Conservation (phyloP, 2,329 filamentous ascomycete genomes). For the Trichoderma asperellum region DNA sequence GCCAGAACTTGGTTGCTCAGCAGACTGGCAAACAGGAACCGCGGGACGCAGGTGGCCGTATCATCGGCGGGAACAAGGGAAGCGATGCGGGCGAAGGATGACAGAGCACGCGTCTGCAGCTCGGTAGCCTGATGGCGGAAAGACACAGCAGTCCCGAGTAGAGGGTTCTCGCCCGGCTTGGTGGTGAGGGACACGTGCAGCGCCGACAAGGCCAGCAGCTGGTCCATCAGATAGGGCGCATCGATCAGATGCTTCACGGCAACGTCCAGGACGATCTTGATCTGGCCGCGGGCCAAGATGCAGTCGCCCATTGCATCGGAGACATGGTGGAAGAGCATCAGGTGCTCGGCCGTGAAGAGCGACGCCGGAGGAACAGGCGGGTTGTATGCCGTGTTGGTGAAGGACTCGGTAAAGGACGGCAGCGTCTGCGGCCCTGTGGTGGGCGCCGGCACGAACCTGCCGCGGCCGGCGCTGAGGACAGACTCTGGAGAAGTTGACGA, state of each 20-base stretch:
- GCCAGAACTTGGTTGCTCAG: conserved; percentile 54
- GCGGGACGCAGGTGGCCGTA: conserved; percentile 40
- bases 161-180: conserved; percentile 29
- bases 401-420: conserved; percentile 30
- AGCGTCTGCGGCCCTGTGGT: conserved; percentile 21
- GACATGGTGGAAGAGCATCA: conserved; percentile 47
- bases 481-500: conserved; percentile 19
- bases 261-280: conserved; percentile 38
- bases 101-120: conserved; percentile 50
- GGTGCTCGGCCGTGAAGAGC: conserved; percentile 45
- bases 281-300: conserved; percentile 32
- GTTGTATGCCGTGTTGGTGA: conserved; percentile 30
- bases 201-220: conserved; percentile 51
- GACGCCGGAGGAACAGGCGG: conserved; percentile 32
- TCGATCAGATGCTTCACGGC: conserved; percentile 40
- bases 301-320: conserved; percentile 34
- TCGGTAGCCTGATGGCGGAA: conserved; percentile 47
- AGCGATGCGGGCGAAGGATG: conserved; percentile 43
- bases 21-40: conserved; percentile 51
- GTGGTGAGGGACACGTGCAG: conserved; percentile 42
- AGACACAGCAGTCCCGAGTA: neutral
- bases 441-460: conserved; percentile 18
- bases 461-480: conserved; percentile 19
- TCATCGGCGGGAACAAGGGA: conserved; percentile 35
- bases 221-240: conserved; percentile 52